Evolutionary conservation across 805 yeast species (phyloP).

Genomic region (Saccharomycopsis fibuligera): DNA sequence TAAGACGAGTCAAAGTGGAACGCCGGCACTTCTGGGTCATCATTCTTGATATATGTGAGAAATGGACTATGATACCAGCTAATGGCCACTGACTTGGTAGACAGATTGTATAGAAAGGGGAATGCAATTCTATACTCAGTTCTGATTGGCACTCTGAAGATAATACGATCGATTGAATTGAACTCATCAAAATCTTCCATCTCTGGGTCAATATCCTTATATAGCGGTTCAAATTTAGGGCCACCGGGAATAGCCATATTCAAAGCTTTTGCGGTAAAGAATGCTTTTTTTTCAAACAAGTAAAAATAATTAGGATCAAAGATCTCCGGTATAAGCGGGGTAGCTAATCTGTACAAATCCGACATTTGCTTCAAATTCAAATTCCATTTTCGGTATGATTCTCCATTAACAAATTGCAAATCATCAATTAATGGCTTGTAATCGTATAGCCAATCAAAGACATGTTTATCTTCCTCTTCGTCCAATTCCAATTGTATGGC

Average conservation of each 20-base stretch:
- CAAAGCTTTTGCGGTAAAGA: slow-evolving; percentile 86
- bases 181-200: slow-evolving; percentile 82
- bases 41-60: slow-evolving; percentile 41
- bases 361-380: slow-evolving; percentile 58
- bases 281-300: slow-evolving; percentile 71
- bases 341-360: slow-evolving; percentile 56
- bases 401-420: slow-evolving; percentile 55
- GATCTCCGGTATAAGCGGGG: slow-evolving; percentile 61
- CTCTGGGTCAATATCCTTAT: slow-evolving; percentile 57
- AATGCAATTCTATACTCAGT: slow-evolving; percentile 84
- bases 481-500: slow-evolving; percentile 64
- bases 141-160: slow-evolving; percentile 67
- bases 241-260: slow-evolving; percentile 91
- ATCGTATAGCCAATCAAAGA: slow-evolving; percentile 77
- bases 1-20: slow-evolving; percentile 49
- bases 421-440: slow-evolving; percentile 64
- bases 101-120: slow-evolving; percentile 77
- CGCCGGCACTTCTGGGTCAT: slow-evolving; percentile 43
- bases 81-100: slow-evolving; percentile 57
- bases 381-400: slow-evolving; percentile 69
- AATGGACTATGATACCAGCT: slow-evolving; percentile 62
- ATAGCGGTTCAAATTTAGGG: slow-evolving; percentile 87
- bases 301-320: slow-evolving; percentile 56
- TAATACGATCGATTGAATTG: slow-evolving; percentile 80
- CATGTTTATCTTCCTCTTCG: slow-evolving; percentile 51